phyloP scores from a whole-genome alignment of 352 stramenopile genomes.

The Globisporangium yorkense region DNA sequence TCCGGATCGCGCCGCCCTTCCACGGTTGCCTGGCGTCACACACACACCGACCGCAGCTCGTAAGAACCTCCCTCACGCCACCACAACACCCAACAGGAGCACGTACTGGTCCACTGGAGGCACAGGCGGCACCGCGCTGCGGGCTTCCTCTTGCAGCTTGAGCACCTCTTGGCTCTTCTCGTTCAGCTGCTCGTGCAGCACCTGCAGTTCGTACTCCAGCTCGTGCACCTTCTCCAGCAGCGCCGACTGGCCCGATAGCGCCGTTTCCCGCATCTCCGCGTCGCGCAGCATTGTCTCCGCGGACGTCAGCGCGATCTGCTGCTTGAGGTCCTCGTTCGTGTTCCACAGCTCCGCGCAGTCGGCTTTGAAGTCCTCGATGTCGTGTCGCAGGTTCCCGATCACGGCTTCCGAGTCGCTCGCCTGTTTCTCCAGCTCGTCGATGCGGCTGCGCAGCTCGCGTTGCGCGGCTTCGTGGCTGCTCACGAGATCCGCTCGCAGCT shows the following conservation, averaged over 20 bases:
- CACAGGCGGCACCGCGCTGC: neutral
- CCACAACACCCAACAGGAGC: neutral
- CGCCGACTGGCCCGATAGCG: slow-evolving; percentile 42
- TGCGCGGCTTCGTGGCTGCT: slow-evolving; percentile 17
- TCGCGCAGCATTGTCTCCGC: slow-evolving; percentile 55
- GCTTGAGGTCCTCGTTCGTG: slow-evolving; percentile 72
- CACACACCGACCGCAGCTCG: neutral
- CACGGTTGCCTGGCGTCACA: slow-evolving; percentile 15
- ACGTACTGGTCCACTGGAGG: slow-evolving; percentile 32
- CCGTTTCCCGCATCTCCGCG: slow-evolving; percentile 47
- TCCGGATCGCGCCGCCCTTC: slow-evolving; percentile 48
- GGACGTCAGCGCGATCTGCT: slow-evolving; percentile 54
- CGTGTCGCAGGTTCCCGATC: slow-evolving; percentile 31
- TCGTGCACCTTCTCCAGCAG: slow-evolving; percentile 47
- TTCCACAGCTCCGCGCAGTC: slow-evolving; percentile 78
- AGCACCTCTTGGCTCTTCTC: slow-evolving; percentile 50
- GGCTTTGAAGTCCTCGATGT: slow-evolving; percentile 73
- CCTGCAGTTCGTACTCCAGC: slow-evolving; percentile 53
- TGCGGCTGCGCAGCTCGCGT: slow-evolving; percentile 18
- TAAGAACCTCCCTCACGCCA: neutral
- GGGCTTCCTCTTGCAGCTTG: slow-evolving; percentile 26
- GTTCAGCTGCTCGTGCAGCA: slow-evolving; percentile 54
- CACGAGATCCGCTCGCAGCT: slow-evolving; percentile 17
- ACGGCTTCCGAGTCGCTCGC: slow-evolving; percentile 18
- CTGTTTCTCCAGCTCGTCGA: slow-evolving; percentile 34